A percentile compares a stretch with the other conserved stretches of the same genome.
Evolutionary conservation across 1,139 yeast genomes (phyloP).

Genomic region (Wickerhamomyces sp.): DNA sequence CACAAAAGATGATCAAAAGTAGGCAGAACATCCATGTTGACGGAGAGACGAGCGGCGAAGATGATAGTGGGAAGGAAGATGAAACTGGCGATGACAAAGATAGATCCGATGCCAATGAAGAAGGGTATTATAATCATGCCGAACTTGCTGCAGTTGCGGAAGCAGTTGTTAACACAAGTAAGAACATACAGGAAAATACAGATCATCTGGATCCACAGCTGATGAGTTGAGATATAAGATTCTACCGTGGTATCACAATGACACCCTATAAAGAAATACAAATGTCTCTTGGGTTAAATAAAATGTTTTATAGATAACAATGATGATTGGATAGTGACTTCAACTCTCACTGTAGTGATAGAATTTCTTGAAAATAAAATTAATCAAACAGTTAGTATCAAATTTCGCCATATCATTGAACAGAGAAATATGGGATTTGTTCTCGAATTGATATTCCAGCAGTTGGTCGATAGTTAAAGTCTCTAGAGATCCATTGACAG

Average conservation of each 20-base stretch:
- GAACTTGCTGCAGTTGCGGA: constrained; percentile 23
- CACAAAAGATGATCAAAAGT: constrained; percentile 14
- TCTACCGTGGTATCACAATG: neutral
- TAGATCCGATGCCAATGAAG: constrained; percentile 2
- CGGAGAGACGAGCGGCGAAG: neutral
- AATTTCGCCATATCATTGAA: constrained; percentile 66
- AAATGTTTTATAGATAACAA: too few species aligned
- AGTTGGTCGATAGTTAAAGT: constrained; percentile 47
- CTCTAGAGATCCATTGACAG: constrained; percentile 21
- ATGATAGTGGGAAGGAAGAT: constrained; percentile 1
- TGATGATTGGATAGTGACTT: neutral
- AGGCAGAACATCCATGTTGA: constrained; percentile 5
- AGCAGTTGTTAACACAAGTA: constrained; percentile 16
- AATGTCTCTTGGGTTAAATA: neutral
- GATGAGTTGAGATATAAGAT: neutral
- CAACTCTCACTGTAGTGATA: constrained; percentile 30
- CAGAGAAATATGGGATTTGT: constrained; percentile 39
- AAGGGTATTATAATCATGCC: constrained; percentile 15
- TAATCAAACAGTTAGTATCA: constrained; percentile 59
- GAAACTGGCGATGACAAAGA: constrained; percentile 4
- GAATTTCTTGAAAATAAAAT: constrained; percentile 68
- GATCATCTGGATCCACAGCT: constrained; percentile 15
- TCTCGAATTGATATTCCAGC: constrained; percentile 61
- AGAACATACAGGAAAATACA: constrained; percentile 1
- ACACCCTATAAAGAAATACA: neutral